phyloP scores from a whole-genome alignment of 768 basidiomycete genomes.

The Pleurotus ostreatus region DNA sequence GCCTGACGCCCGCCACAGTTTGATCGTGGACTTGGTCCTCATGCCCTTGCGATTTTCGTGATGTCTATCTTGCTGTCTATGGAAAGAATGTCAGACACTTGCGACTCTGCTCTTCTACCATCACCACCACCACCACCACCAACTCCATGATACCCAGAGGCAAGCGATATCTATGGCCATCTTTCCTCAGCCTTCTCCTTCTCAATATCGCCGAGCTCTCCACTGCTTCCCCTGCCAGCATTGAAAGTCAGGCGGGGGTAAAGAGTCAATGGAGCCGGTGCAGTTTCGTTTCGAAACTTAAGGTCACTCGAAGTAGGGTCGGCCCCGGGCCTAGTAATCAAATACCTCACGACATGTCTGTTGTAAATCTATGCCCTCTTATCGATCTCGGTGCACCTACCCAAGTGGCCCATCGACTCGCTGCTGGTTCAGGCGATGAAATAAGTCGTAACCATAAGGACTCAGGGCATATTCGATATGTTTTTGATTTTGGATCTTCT shows the following conservation, averaged over 20 bases:
- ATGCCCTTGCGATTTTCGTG: not conserved
- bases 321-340: not conserved
- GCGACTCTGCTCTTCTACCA: not conserved
- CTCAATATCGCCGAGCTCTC: not conserved
- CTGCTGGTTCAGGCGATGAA: not conserved
- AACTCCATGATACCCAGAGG: slow-evolving; percentile 8
- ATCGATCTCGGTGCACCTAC: slow-evolving; percentile 1
- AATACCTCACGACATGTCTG: not conserved
- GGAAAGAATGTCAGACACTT: too few species aligned
- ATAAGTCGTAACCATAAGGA: not conserved
- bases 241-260: not conserved
- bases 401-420: slow-evolving; percentile 3
- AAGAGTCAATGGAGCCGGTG: not conserved
- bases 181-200: not conserved
- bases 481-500: slow-evolving; percentile 6
- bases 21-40: not conserved
- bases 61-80: too few species aligned
- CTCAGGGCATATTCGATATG: not conserved
- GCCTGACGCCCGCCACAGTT: not conserved
- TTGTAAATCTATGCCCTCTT: not conserved
- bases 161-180: not conserved
- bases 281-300: not conserved
- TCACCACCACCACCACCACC: slow-evolving; percentile 4
- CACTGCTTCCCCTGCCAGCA: not conserved
- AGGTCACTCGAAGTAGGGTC: not conserved